Conservation (phyloP, 2,329 filamentous ascomycete genomes). For the Fusarium musae region DNA sequence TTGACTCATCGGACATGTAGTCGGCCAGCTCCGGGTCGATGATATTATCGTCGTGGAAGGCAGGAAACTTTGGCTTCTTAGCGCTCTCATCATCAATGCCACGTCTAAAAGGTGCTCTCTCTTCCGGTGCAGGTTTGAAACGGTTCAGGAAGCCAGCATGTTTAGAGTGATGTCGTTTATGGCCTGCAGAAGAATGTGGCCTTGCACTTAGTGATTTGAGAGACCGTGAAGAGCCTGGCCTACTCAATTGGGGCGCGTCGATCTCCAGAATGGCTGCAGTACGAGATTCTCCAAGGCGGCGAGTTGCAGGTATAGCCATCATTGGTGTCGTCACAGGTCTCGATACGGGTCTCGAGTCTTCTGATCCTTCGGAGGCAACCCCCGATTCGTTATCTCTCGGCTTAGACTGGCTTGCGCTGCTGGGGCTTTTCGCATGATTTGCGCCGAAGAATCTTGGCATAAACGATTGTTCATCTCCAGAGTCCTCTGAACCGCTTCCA, state of each 20-base stretch:
- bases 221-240: conserved; percentile 95
- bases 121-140: conserved; percentile 77
- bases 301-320: conserved; percentile 76
- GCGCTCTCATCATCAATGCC: conserved; percentile 72
- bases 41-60: conserved; percentile 98
- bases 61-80: conserved; percentile 76
- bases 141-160: conserved; percentile 81
- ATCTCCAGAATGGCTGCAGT: conserved; percentile 92
- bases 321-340: conserved; percentile 72
- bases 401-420: conserved; percentile 46
- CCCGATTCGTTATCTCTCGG: conserved; percentile 54
- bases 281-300: conserved; percentile 77
- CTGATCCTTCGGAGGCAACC: conserved; percentile 54
- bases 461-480: conserved; percentile 79
- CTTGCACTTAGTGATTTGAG: conserved; percentile 79
- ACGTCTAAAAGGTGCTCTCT: conserved; percentile 88
- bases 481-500: conserved; percentile 87
- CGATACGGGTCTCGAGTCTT: conserved; percentile 64
- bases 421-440: conserved; percentile 59
- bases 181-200: conserved; percentile 77
- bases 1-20: conserved; percentile 96
- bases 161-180: conserved; percentile 88
- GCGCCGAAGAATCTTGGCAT: conserved; percentile 71
- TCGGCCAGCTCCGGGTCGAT: conserved; percentile 96
- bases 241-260: conserved; percentile 81